Evolutionary conservation across 768 basidiomycete species (phyloP), one percentile per base, ranked within the genome.

Genomic region (Trametes gibbosa): DNA sequence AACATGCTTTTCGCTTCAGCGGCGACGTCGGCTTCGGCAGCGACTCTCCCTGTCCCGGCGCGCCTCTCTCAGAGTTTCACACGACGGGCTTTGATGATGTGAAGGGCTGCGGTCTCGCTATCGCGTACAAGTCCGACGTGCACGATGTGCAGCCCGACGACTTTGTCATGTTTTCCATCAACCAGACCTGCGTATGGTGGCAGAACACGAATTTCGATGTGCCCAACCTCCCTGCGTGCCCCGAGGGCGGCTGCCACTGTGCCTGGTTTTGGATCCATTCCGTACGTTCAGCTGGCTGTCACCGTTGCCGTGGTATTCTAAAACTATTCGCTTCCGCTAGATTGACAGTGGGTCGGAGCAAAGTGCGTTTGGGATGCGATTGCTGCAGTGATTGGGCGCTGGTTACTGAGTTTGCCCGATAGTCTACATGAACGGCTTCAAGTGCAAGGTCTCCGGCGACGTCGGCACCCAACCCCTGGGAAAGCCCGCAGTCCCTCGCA

Each of bases 201-300:
- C 63, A 73, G 32, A 62, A 72, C 60, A 79, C 76, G 24, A 64
- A 62, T 45, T 81, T 79, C 63, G 53, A 69, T n/a, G 69, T 81
- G 34, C 81, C 80, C 5, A 63, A 71, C 8, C 72, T 82, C 69
- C 80, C 80, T 6, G 55, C 72, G 17, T 81, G 80, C 61, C 76
- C 77, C 3, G 53, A 71, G 4, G 77, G 69, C 14, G 73, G 70
- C n/a, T 81, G 80, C 65, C 68, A 72, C 53, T 81, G 80, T 67
- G 71, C 77, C 23, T 78, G 70, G 71, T 69, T 69, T 68, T 79
- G 77, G 78, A 72, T 74, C 9, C 76, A 79, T 61, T 65, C 59
- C 17, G 63, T 71, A 27, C 25, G 68, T 63, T 9, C n/a, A 21
- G 21, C n/a, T 29, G 46, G 6, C 16, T 27, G 5, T 13, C 3